These are phyloP conservation scores for Nemania diffusa DNA, from an alignment of 2,329 filamentous ascomycete species.

Conservation along the genomic window DNA sequence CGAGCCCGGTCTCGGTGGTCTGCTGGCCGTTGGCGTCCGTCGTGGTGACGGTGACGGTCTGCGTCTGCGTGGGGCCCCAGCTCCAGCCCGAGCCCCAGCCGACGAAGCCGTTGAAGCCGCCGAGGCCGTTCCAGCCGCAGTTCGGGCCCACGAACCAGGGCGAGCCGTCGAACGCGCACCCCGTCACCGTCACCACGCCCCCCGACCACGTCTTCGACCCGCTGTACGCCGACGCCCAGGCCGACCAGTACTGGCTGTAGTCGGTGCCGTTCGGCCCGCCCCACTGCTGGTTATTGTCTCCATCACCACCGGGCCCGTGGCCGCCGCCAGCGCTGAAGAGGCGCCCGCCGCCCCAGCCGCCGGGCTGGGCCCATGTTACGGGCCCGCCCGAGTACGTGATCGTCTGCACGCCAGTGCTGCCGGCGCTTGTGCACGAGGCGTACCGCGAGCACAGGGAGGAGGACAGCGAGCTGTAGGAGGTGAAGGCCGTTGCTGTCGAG, in stretches of 20 bases:
- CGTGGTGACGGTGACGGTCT: slow-evolving; percentile 51
- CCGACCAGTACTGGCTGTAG: slow-evolving; percentile 45
- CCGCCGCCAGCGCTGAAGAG: slow-evolving; percentile 26
- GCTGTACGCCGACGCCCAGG: slow-evolving; percentile 47
- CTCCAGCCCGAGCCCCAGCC: slow-evolving; percentile 56
- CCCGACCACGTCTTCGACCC: slow-evolving; percentile 52
- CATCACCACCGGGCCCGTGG: slow-evolving; percentile 25
- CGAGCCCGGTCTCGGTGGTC: slow-evolving; percentile 45
- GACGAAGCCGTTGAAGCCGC: slow-evolving; percentile 54
- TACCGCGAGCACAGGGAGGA: slow-evolving; percentile 55
- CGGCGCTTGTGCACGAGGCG: slow-evolving; percentile 53
- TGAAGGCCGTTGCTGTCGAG: slow-evolving; percentile 39
- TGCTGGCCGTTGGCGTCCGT: slow-evolving; percentile 45
- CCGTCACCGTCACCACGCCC: slow-evolving; percentile 55
- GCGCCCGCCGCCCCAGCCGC: slow-evolving; percentile 46
- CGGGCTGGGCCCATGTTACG: slow-evolving; percentile 51
- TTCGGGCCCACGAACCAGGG: slow-evolving; percentile 54
- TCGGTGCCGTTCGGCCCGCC: slow-evolving; percentile 33
- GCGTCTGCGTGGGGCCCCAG: slow-evolving; percentile 51
- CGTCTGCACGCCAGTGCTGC: slow-evolving; percentile 54
- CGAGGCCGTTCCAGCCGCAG: slow-evolving; percentile 51
- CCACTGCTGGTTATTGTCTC: slow-evolving; percentile 16
- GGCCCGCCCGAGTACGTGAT: slow-evolving; percentile 51
- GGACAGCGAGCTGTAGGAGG: slow-evolving; percentile 51
- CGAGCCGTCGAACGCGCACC: slow-evolving; percentile 55